A percentile compares a stretch with the other conserved stretches of the same genome.
Evolutionary conservation across 2,329 filamentous ascomycete species (phyloP).

Genomic region (Penicillium fuscoglaucum): DNA sequence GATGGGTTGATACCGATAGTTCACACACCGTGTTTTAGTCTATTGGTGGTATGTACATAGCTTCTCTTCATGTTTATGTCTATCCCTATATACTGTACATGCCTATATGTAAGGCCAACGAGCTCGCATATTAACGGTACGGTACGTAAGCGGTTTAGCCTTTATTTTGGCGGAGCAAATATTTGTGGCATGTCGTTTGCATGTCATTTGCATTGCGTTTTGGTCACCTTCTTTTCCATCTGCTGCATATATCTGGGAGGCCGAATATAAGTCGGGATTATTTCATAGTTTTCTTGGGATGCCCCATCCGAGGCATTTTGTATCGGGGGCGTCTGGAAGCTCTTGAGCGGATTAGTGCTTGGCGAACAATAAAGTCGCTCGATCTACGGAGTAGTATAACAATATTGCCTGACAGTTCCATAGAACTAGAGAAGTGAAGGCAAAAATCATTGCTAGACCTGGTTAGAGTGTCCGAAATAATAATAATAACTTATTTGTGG

Average conservation of each 20-base stretch:
- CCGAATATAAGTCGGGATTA: too few relatives aligned
- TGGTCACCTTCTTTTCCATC: too few relatives aligned
- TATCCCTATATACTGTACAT: not conserved
- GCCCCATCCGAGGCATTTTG: not conserved
- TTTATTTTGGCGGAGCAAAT: not conserved
- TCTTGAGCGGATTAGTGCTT: too few relatives aligned
- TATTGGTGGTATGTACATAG: not conserved
- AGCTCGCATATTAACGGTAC: too few relatives aligned
- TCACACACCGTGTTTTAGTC: not conserved
- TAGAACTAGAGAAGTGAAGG: not conserved
- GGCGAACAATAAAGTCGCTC: not conserved
- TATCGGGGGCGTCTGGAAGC: not conserved
- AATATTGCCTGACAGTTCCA: not conserved
- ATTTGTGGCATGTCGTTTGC: not conserved
- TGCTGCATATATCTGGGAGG: too few relatives aligned
- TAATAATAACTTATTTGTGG: not conserved
- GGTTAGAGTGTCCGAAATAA: not conserved
- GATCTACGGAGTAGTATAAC: not conserved
- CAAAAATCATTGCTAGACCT: too few relatives aligned
- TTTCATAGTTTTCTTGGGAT: not conserved
- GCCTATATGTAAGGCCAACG: not conserved
- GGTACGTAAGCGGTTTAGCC: too few relatives aligned
- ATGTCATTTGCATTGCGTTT: not conserved
- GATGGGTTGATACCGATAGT: not conserved
- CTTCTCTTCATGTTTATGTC: not conserved